phyloP scores from a whole-genome alignment of 2,329 filamentous ascomycete genomes.

The Westerdykella aurantiaca region DNA sequence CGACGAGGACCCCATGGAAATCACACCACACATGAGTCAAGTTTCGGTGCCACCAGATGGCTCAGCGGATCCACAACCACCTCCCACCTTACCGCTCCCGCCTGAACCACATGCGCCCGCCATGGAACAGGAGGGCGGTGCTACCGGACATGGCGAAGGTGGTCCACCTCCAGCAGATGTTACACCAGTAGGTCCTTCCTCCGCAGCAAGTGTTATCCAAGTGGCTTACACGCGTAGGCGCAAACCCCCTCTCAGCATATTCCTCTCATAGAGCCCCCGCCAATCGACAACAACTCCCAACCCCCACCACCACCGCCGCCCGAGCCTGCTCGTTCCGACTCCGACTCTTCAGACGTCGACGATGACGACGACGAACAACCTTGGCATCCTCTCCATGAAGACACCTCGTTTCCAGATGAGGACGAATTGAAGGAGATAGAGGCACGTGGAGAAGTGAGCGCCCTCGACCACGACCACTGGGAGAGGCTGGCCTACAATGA shows the following conservation, averaged over 20 bases:
- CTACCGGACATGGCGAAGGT: too few relatives aligned
- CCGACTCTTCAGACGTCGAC: constrained; percentile 33
- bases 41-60: constrained; percentile 19
- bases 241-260: constrained; percentile 3
- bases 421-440: constrained; percentile 56
- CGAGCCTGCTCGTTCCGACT: constrained; percentile 25
- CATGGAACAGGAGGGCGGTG: constrained; percentile 6
- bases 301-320: constrained; percentile 32
- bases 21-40: constrained; percentile 29
- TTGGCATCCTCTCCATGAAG: constrained; percentile 54
- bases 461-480: constrained; percentile 55
- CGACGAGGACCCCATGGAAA: constrained; percentile 38
- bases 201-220: constrained; percentile 1
- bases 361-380: constrained; percentile 32
- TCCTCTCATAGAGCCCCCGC: constrained; percentile 18
- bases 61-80: constrained; percentile 12
- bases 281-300: constrained; percentile 17
- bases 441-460: constrained; percentile 46
- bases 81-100: constrained; percentile 11
- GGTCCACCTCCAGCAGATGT: background rate
- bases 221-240: background rate
- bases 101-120: constrained; percentile 11
- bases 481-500: constrained; percentile 53
- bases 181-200: background rate
- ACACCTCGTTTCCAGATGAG: constrained; percentile 51